Evolutionary conservation across 1,139 yeast species (phyloP), one percentile per base, ranked within the genome.

Genomic region (Pichia sorboxylosa): DNA sequence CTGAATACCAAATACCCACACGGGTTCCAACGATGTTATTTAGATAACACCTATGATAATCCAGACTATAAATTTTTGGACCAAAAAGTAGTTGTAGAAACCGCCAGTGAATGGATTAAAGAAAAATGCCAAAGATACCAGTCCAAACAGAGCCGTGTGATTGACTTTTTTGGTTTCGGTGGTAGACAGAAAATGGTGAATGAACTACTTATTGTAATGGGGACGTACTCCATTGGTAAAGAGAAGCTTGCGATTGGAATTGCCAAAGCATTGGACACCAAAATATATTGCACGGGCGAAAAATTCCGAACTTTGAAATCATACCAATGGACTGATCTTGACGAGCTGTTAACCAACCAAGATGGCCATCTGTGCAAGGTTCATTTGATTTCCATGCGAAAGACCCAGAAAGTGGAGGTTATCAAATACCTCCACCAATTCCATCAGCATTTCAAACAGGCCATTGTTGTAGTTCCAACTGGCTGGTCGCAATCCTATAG

Each of bases 191-290:
- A 9, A n/a, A 25, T 26, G 6, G 10, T 23, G 1, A 32, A 30
- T 8, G 47, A 44, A 24, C 63, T 69, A 40, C 60, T 85, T 37
- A 70, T 82, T 7, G 60, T 82, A 16, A 76, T 90, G n/a, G 97
- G 97, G 0, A 78, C 94, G 0, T 90, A 90, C 52, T 69, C 87
- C 2, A 84, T 90, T 27, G 97, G 98, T 2, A 90, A 90, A 51
- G 98, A 90, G 51, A 69, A 76, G 37, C 53, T 90, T 18, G 96
- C 94, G 0, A 57, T 83, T 8, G 63, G 72, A 1, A 64, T 83
- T 21, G 90, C 87, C 48, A 56, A 66, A 28, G 49, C 51, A n/a
- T 51, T 83, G 13, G 50, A 59, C 2, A 67, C 64, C 47, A 75
- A 52, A 59, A 77, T 59, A 45, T 78, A 64, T 57, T 70, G 66